A percentile compares a stretch with the other conserved stretches of the same genome.
Conservation (phyloP, 1,284 basidiomycete species). For the Ceratobasidium sp. region DNA sequence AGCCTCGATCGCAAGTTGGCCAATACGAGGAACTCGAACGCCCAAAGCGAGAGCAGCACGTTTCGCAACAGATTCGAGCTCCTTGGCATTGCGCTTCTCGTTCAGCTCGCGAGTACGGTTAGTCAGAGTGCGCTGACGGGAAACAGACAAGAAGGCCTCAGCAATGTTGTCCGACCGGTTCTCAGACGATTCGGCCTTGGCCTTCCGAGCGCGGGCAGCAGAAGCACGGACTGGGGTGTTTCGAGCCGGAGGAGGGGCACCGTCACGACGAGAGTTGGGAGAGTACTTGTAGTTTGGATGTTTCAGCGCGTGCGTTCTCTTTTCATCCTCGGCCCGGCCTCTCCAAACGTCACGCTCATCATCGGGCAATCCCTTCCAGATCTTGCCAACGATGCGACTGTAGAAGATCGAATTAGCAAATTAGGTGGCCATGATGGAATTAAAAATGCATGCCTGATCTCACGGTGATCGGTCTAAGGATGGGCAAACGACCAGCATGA, state of each 20-base stretch:
- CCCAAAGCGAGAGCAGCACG: background rate
- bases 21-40: constrained; percentile 3
- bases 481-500: constrained; percentile 1
- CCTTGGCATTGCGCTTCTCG: background rate
- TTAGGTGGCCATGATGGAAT: background rate
- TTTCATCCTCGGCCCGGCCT: constrained; percentile 36
- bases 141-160: background rate
- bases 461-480: constrained; percentile 46
- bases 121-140: background rate
- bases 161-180: background rate
- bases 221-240: background rate
- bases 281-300: constrained; percentile 48
- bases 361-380: constrained; percentile 43
- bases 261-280: constrained; percentile 41
- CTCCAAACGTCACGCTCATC: constrained; percentile 41
- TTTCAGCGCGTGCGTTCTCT: constrained; percentile 35
- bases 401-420: constrained; percentile 7
- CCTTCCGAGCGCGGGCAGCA: constrained; percentile 19
- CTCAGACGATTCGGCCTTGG: background rate
- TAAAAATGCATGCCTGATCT: constrained; percentile 46
- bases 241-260: constrained; percentile 8
- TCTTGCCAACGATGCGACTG: constrained; percentile 46
- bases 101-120: background rate
- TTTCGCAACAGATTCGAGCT: constrained; percentile 3
- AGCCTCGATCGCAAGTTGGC: background rate